These are phyloP conservation scores for Lolium perenne DNA, from an alignment of 176 grass and related monocot species.

Conservation along the genomic window DNA sequence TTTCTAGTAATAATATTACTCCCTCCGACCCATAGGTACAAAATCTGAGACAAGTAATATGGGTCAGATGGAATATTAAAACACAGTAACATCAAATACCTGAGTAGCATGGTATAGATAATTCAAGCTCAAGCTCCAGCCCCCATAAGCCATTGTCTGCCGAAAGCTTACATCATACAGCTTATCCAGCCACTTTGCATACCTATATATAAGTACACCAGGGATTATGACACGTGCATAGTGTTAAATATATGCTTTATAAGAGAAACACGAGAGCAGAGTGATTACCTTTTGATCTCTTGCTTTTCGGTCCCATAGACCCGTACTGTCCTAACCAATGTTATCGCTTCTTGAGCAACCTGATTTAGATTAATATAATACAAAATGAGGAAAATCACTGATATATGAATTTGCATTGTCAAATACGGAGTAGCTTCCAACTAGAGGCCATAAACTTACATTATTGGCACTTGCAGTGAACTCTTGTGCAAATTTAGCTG, in stretches of 20 bases:
- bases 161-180: slow-evolving; percentile 87
- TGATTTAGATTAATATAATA: slow-evolving; percentile 52
- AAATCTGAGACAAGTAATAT: no score
- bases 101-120: slow-evolving; percentile 98
- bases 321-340: slow-evolving; percentile 80
- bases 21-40: no score
- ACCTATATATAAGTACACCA: slow-evolving; percentile 70
- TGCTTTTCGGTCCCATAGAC: slow-evolving; percentile 95
- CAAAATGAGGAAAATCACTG: slow-evolving; percentile 19
- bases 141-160: slow-evolving; percentile 92
- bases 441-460: slow-evolving; percentile 55
- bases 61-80: background rate
- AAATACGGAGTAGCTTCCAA: slow-evolving; percentile 40
- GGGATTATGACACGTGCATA: slow-evolving; percentile 29
- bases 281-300: slow-evolving; percentile 76
- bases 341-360: slow-evolving; percentile 95
- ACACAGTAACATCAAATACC: slow-evolving; percentile 53
- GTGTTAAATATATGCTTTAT: slow-evolving; percentile 3
- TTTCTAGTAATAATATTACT: slow-evolving; percentile 2
- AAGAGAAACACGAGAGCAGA: slow-evolving; percentile 1
- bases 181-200: slow-evolving; percentile 84
- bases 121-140: slow-evolving; percentile 97
- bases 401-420: slow-evolving; percentile 15
- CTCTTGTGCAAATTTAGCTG: slow-evolving; percentile 89
- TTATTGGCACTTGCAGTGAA: slow-evolving; percentile 94